Evolutionary conservation across 1,139 yeast species (phyloP).

Genomic region (Arxiozyma slooffiae): DNA sequence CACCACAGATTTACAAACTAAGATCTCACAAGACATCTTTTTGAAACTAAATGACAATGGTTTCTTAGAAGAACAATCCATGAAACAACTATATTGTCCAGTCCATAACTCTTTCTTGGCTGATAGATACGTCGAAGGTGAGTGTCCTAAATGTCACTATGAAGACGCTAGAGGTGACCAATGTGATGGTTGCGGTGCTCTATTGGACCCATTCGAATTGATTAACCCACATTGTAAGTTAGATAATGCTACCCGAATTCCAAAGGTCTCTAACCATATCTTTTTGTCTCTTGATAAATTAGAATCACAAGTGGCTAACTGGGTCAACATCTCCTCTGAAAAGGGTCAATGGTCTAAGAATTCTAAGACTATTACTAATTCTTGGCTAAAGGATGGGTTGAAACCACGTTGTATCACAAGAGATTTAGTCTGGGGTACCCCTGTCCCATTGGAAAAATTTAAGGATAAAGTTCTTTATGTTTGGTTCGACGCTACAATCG

Average conservation of each 20-base stretch:
- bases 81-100: conserved; percentile 86
- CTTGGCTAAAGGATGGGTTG: conserved; percentile 91
- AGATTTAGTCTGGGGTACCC: conserved; percentile 97
- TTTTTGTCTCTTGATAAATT: conserved; percentile 75
- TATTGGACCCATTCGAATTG: conserved; percentile 85
- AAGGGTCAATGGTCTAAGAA: conserved; percentile 89
- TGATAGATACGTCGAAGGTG: conserved; percentile 95
- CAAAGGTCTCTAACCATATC: conserved; percentile 74
- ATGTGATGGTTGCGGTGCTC: conserved; percentile 90
- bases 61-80: conserved; percentile 73
- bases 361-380: conserved; percentile 73
- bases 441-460: conserved; percentile 79
- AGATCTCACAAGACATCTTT: conserved; percentile 90
- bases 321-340: conserved; percentile 60
- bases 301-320: conserved; percentile 60
- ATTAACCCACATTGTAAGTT: conserved; percentile 92
- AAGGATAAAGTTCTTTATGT: conserved; percentile 88
- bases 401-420: conserved; percentile 94
- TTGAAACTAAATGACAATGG: conserved; percentile 62
- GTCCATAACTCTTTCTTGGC: conserved; percentile 86
- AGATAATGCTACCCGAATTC: conserved; percentile 72
- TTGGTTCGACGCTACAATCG: conserved; percentile 98
- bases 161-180: conserved; percentile 99
- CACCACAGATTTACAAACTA: conserved; percentile 83
- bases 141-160: conserved; percentile 88